phyloP scores from a whole-genome alignment of 805 yeast species.

The Scheffersomyces stipitis region DNA sequence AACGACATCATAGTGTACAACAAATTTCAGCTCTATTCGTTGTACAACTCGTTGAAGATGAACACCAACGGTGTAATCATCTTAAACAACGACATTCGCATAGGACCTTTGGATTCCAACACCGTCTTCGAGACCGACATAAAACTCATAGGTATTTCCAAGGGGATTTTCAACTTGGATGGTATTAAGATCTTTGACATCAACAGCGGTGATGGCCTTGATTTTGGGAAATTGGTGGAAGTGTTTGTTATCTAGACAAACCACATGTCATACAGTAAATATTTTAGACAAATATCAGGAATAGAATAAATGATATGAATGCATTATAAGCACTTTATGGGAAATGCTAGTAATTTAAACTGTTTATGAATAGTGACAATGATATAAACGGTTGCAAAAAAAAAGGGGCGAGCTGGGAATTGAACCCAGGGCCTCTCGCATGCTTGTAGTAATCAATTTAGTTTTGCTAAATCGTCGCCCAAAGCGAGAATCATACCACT shows the following conservation, averaged over 20 bases:
- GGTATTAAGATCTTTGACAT: constrained; percentile 68
- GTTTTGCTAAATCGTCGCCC: constrained; percentile 8
- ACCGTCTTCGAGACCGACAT: constrained; percentile 65
- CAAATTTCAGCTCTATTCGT: constrained; percentile 22
- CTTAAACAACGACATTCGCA: constrained; percentile 61
- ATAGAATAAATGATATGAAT: too few relatives aligned
- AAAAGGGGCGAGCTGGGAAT: constrained; percentile 31
- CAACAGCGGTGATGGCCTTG: constrained; percentile 63
- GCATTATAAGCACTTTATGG: too few relatives aligned
- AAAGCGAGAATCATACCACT: constrained; percentile 27
- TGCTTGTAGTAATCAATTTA: constrained; percentile 15
- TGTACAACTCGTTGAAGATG: constrained; percentile 38
- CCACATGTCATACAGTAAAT: too few relatives aligned
- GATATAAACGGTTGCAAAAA: constrained; percentile 13
- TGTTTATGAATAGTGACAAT: too few relatives aligned
- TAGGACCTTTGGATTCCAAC: constrained; percentile 62
- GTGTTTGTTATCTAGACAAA: constrained; percentile 58
- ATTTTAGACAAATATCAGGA: too few relatives aligned
- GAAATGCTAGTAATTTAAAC: too few relatives aligned
- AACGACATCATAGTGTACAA: constrained; percentile 18
- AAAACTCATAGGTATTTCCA: constrained; percentile 57
- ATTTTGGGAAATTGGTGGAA: constrained; percentile 68
- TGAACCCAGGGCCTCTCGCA: constrained; percentile 37
- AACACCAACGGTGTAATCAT: constrained; percentile 59
- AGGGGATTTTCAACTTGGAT: constrained; percentile 63